Conservation (phyloP, 2,329 filamentous ascomycete species). For the Ustulina deusta region DNA sequence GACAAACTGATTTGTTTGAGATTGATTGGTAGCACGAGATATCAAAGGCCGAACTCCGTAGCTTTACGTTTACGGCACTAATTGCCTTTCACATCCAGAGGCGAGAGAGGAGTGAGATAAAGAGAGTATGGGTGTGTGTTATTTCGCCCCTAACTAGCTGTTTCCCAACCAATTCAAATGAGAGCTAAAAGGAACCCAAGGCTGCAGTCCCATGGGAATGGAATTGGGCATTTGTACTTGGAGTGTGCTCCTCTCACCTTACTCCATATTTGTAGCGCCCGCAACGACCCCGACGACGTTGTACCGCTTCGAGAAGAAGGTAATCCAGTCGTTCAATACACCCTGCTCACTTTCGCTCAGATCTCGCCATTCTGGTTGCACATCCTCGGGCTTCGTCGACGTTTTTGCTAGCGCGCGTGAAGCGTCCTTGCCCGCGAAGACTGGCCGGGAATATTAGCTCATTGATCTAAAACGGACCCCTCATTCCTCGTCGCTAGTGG, state of each 20-base stretch:
- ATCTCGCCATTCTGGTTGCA: constrained; percentile 83
- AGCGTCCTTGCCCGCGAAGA: constrained; percentile 95
- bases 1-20: constrained; percentile 19
- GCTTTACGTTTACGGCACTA: not conserved
- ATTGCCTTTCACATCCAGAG: not conserved
- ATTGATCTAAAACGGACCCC: not conserved
- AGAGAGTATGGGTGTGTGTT: not conserved
- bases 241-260: constrained; percentile 26
- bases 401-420: constrained; percentile 91
- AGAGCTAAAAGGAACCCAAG: not conserved
- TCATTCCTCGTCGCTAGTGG: too few relatives aligned
- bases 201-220: not conserved
- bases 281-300: constrained; percentile 82
- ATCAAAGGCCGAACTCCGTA: constrained; percentile 20
- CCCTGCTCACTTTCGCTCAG: constrained; percentile 87
- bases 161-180: not conserved
- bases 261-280: constrained; percentile 69
- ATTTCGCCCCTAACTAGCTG: not conserved
- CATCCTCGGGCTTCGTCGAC: constrained; percentile 87
- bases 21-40: constrained; percentile 33
- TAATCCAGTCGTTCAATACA: constrained; percentile 90
- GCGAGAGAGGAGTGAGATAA: not conserved
- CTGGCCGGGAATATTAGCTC: constrained; percentile 61
- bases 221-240: not conserved
- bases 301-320: constrained; percentile 97